Percentiles rank a stretch among this genome's conserved stretches.
Conservation (phyloP, 345 rosid species). For the Eucalyptus caleyi region DNA sequence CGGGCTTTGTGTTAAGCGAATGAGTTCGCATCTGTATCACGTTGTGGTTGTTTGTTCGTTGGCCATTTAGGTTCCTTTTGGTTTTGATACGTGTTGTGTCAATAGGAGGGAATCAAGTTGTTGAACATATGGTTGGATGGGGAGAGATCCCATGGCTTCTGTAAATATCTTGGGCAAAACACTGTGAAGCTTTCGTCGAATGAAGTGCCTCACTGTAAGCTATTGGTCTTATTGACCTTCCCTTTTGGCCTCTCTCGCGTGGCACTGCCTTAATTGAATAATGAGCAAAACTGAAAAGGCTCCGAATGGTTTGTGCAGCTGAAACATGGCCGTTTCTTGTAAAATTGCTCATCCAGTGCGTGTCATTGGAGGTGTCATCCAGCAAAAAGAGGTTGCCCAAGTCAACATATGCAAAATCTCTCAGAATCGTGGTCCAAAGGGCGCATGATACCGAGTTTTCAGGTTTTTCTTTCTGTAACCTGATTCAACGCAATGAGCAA, state of each 20-base stretch:
- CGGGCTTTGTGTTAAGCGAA: background rate
- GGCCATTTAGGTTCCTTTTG: background rate
- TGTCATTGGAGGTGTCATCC: conserved; percentile 59
- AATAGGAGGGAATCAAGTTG: conserved; percentile 76
- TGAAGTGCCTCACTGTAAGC: conserved; percentile 70
- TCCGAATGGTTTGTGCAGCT: conserved; percentile 40
- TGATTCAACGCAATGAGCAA: background rate
- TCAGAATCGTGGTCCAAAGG: conserved; percentile 57
- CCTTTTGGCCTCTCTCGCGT: background rate
- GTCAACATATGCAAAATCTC: conserved; percentile 48
- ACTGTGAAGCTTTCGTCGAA: conserved; percentile 53
- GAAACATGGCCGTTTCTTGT: conserved; percentile 87
- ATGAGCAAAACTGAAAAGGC: background rate
- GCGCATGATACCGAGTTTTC: conserved; percentile 57
- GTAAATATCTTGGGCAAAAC: conserved; percentile 52
- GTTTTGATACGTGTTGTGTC: background rate
- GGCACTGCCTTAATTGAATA: background rate
- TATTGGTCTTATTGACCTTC: background rate
- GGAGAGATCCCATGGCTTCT: conserved; percentile 45
- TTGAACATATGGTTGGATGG: conserved; percentile 78
- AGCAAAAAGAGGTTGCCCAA: conserved; percentile 66
- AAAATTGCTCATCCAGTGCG: conserved; percentile 54
- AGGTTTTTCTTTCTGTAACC: conserved; percentile 21
- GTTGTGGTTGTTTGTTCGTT: background rate
- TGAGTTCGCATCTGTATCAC: background rate